Percentiles rank a stretch among this genome's conserved stretches.
Evolutionary conservation across 2,329 filamentous ascomycete genomes (phyloP).

Genomic region (Ustilaginoidea virens): DNA sequence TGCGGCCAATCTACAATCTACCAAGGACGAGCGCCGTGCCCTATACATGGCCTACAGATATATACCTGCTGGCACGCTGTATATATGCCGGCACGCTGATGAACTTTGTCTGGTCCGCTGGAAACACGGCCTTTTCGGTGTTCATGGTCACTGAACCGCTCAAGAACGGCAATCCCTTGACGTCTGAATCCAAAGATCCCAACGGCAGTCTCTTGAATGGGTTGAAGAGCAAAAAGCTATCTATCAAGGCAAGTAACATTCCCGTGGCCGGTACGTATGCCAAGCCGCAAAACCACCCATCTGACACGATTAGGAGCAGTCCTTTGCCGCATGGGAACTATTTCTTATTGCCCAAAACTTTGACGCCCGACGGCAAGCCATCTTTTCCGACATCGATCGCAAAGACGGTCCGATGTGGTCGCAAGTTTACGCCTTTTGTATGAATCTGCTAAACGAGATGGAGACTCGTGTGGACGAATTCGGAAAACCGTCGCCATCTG

Average conservation of each 20-base stretch:
- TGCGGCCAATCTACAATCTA: conserved; percentile 60
- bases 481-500: conserved; percentile 26
- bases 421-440: conserved; percentile 56
- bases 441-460: conserved; percentile 53
- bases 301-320: conserved; percentile 26
- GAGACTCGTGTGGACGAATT: conserved; percentile 50
- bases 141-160: conserved; percentile 69
- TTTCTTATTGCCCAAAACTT: conserved; percentile 63
- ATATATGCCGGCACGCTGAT: conserved; percentile 50
- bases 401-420: conserved; percentile 67
- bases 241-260: conserved; percentile 44
- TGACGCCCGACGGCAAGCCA: conserved; percentile 58
- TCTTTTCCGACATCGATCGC: conserved; percentile 79
- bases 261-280: too few relatives aligned
- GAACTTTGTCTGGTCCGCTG: conserved; percentile 57
- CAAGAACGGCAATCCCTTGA: conserved; percentile 74
- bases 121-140: conserved; percentile 64
- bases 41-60: conserved; percentile 38
- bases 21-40: conserved; percentile 54
- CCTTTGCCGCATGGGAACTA: conserved; percentile 86
- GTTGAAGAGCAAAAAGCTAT: conserved; percentile 66
- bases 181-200: conserved; percentile 72
- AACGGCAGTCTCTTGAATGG: conserved; percentile 81
- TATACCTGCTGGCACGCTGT: conserved; percentile 39
- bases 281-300: too few relatives aligned